Base-by-base conservation (phyloP, 225 moss, liverwort and hornwort genomes). In the Asterella californica region DNA sequence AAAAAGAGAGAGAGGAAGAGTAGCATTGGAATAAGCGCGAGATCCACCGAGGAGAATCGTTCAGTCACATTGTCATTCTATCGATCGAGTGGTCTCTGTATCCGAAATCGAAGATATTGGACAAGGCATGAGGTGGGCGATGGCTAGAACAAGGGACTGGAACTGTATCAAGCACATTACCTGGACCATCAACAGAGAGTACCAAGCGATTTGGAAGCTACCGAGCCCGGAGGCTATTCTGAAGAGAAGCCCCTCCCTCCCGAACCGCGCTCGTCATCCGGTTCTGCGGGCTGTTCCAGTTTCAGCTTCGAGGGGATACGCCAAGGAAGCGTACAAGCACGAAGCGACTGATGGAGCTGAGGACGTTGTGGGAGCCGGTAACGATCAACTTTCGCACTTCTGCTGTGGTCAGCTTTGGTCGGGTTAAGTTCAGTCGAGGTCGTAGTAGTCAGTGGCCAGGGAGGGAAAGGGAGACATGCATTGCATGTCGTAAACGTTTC, bases 291-390 rank as follows among this genome's bases (percentile, higher is more conserved):
- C 54, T 33, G 45, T 27, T 49, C 54, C 75, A 54, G 29, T 54
- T 75, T 32, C 75, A 8, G 30, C 54, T 24, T 75, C 55, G 15
- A 24, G 34, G 25, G 6, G 62, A 0, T 77, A 62, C 36, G 77
- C 42, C 62, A 62, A 62, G 42, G 64, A 47, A 62, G 62, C 38
- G 38, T 77, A 77, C 19, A 48, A 77, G 19, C 42, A 63, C 25
- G 42, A 62, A 14, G 45, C 63, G 6, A 42, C 42, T 42, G 77
- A 77, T 19, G 77, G 77, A 38, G 61, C 77, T 25, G 77, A 77
- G 29, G 36, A 63, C 2, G 77, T 77, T 30, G 24, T 63, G 42
- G 77, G 63, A 38, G 77, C 77, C 24, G 77, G 77, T 77, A 77
- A 45, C 5, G 22, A 30, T 54, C 53, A 29, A 24, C 0, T 37